Base-by-base conservation (phyloP, 352 stramenopile genomes). In the Pythium chondricola region DNA sequence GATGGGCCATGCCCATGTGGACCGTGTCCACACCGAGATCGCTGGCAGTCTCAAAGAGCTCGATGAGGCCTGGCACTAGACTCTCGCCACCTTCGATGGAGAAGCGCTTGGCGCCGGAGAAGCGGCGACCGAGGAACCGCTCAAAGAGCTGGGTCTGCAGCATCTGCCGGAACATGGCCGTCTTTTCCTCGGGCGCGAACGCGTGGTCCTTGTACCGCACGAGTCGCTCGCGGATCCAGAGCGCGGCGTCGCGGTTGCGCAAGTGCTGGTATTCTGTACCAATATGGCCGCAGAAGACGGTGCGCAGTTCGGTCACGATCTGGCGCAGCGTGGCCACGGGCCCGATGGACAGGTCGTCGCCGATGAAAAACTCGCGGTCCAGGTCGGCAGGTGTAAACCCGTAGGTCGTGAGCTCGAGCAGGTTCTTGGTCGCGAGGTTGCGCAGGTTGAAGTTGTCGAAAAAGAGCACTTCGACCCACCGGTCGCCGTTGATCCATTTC, bases 201-300 rank as follows among this genome's bases (percentile, higher is more conserved):
- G 48, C 37, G n/a, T 61, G 43, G 43, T 74, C 57, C 65, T 90
- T 89, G 66, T 80, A 83, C 29, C 67, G 69, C 48, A 68, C 69
- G 37, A 90, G 65, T 2, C 70, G 65, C 31, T 88, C 66, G 13
- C 75, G 79, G 52, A 93, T 89, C 79, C 79, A 91, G 13, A 90
- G 54, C 30, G 77, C 77, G 14, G 77, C 96, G 37, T 98, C 78
- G 13, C 83, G 81, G 66, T 97, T 95, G 25, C 76, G 82, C 55
- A 99, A 93, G 62, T 99, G 97, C 74, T 98, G 98, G 65, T 99
- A 99, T 69, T 99, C 96, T 6, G 98, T 90, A 16, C 91, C 97
- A 47, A 99, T 88, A 32, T 87, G 96, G 20, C 91, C 85, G 52
- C 97, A 99, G 58, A 98, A 99, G 14, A 97, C 95, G 55, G 96